Percentiles rank a stretch among this genome's conserved stretches.
phyloP scores from a whole-genome alignment of 441 rosid genomes.

The Jatropha multifida region DNA sequence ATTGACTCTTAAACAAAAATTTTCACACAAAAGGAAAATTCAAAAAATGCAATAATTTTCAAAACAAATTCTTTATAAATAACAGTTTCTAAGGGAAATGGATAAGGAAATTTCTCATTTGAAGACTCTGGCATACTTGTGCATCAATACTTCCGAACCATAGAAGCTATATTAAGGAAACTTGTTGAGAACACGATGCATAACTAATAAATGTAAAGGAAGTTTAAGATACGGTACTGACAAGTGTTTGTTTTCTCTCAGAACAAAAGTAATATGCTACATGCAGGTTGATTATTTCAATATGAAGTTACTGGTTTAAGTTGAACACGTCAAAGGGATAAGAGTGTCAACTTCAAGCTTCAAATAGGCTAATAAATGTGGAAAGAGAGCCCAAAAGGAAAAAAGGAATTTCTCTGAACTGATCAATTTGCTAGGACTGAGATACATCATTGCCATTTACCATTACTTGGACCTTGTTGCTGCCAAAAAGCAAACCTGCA shows the following conservation, averaged over 20 bases:
- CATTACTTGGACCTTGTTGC: background rate
- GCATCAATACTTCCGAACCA: background rate
- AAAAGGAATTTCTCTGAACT: background rate
- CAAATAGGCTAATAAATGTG: background rate
- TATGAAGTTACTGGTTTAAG: background rate
- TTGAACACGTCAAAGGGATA: background rate
- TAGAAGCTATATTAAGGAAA: conserved; percentile 6
- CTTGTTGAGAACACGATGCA: background rate
- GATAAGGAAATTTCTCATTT: background rate
- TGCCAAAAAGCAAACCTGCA: background rate
- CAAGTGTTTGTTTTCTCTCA: background rate
- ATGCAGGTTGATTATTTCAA: background rate
- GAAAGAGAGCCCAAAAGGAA: background rate
- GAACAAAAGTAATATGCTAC: background rate
- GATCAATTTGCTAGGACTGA: background rate
- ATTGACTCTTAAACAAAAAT: background rate
- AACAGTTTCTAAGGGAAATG: background rate
- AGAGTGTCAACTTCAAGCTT: background rate
- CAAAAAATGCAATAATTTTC: background rate
- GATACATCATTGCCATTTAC: background rate
- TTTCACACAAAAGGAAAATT: background rate
- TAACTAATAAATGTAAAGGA: background rate
- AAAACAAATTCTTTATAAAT: background rate
- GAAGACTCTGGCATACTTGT: background rate
- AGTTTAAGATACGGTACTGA: background rate